These are phyloP conservation scores for Atalantia buxifolia DNA, from an alignment of 345 rosid genomes.

Conservation along the genomic window DNA sequence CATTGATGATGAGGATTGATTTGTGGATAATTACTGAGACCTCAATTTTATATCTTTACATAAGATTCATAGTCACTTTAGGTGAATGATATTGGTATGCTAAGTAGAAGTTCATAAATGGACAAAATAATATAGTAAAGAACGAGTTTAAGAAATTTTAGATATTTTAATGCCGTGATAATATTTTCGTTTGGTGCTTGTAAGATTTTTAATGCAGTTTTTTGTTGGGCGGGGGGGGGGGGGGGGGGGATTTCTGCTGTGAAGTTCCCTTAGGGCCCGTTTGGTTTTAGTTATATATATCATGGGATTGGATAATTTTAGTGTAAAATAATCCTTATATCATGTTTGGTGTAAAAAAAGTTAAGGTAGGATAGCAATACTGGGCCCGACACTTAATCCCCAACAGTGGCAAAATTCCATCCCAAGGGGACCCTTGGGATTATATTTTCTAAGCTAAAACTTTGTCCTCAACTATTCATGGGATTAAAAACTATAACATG, in stretches of 20 bases:
- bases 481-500: no score
- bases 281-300: no score
- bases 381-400: no score
- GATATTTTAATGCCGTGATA: neutral
- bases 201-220: neutral
- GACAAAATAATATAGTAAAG: neutral
- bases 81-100: neutral
- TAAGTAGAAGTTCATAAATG: neutral
- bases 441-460: no score
- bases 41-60: constrained; percentile 1
- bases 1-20: neutral
- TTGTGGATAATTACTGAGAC: neutral
- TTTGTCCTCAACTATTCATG: no score
- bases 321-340: no score
- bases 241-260: neutral
- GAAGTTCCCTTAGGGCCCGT: neutral
- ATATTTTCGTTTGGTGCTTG: neutral
- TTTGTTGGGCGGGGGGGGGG: neutral
- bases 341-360: no score
- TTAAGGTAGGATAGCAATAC: no score
- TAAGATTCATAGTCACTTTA: neutral
- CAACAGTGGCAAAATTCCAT: no score
- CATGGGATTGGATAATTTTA: no score
- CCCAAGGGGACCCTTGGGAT: no score
- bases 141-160: neutral